phyloP scores from a whole-genome alignment of 1,284 basidiomycete species.

The Heterobasidion irregulare region DNA sequence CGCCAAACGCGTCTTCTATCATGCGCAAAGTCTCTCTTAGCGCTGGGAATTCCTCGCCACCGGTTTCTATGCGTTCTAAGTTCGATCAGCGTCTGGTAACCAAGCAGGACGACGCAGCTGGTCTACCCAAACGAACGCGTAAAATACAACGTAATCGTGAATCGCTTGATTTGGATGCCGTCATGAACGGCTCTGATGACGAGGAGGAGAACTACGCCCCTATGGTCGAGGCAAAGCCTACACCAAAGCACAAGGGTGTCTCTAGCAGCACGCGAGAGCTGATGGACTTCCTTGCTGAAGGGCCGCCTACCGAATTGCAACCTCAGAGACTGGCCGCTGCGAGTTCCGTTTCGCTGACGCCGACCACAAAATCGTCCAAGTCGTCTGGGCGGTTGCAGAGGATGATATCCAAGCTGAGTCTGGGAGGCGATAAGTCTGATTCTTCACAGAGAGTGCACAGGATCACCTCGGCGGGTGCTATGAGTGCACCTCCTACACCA shows the following conservation, averaged over 20 bases:
- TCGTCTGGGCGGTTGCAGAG: constrained; percentile 53
- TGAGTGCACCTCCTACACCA: constrained; percentile 10
- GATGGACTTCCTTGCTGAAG: constrained; percentile 59
- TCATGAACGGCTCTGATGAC: constrained; percentile 61
- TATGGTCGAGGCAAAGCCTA: constrained; percentile 5
- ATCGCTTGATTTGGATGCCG: constrained; percentile 65
- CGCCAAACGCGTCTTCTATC: constrained; percentile 9
- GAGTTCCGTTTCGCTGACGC: constrained; percentile 27
- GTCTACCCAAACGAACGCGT: constrained; percentile 31
- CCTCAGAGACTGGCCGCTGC: constrained; percentile 18
- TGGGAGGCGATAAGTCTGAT: constrained; percentile 41
- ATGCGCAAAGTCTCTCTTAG: constrained; percentile 9
- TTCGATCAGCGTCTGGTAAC: constrained; percentile 8
- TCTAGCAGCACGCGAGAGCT: constrained; percentile 45
- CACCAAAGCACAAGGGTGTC: constrained; percentile 26
- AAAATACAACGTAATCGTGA: constrained; percentile 49
- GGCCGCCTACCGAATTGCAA: constrained; percentile 38
- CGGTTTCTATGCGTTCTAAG: constrained; percentile 4
- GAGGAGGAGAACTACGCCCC: constrained; percentile 27
- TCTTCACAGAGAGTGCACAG: constrained; percentile 8
- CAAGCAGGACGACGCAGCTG: constrained; percentile 9
- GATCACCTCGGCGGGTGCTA: constrained; percentile 13
- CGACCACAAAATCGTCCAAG: constrained; percentile 37
- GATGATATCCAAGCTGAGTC: constrained; percentile 69
- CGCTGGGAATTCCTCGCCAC: background rate